Evolutionary conservation across 371 early-diverging fungal species (phyloP), one percentile per base, ranked within the genome.

Genomic region (Saksenaea vasiformis): DNA sequence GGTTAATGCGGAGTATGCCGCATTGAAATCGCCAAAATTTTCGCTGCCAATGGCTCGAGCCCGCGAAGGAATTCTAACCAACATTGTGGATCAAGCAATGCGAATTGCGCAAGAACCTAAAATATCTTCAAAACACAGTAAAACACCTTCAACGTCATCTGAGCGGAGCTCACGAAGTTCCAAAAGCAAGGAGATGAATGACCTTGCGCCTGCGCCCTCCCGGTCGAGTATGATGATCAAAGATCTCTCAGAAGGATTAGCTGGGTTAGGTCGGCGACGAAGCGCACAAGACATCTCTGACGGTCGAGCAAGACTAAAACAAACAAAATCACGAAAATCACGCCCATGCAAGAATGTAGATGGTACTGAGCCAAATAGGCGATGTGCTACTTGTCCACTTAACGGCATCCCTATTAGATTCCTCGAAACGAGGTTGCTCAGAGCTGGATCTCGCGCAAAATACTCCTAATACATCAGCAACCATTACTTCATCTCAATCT

Each of bases 1-100:
- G 73, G 82, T 93, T 31, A 93, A 92, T 70, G 93, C 89, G 19
- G 92, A 92, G 66, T 88, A 91, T 66, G 90, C 93, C 13, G 90
- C 92, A 1, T 85, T 87, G 66, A 90, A 90, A 67, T 88, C 93
- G 39, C 91, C 92, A 4, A 83, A 85, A 59, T 75, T 88, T 60
- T 66, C 81, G 11, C 68, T 73, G 28, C 85, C 85, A 15, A 85
- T 85, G 72, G 81, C 75, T 44, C 72, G 88, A 54, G 87, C 88
- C 22, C 80, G 88, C 7, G 81, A 83, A 65, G 85, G 85, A 15
- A 83, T 85, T 61, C 65, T 87, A 54, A 69, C 71, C 13, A 78
- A 72, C 58, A 51, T 83, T 41, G 83, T 84, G 0, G 78, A 83
- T 19, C 80, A 71, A 44, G 76, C 70, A 0, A 67, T 53, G 38